Base-by-base conservation (phyloP, 208 protist genomes). In the Lotmaria passim region DNA sequence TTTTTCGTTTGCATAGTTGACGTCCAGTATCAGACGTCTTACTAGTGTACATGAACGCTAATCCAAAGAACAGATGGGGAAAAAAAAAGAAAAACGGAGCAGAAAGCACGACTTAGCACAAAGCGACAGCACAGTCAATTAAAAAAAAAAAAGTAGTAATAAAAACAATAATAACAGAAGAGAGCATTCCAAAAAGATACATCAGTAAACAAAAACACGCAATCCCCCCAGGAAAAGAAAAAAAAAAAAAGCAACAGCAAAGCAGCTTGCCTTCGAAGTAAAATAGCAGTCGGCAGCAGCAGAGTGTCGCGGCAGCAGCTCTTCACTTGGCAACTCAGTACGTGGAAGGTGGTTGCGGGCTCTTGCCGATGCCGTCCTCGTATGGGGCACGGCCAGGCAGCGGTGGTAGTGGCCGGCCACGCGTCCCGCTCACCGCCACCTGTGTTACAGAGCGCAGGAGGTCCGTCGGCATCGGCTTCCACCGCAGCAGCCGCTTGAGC, bases 401-500 rank as follows among this genome's bases (percentile, higher is more conserved):
- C 43, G 78, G 85, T 0, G 91, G 91, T 4, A 93, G 64, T 0
- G 69, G 59, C 10, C 89, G 77, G 12, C 73, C 61, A 21, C 63
- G 73, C 1, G 52, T 53, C 11, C 69, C 31, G 23, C 67, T 75
- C 36, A 93, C 39, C 17, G 36, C 67, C n/a, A 57, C 47, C 69
- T 82, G 73, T 12, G 60, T 72, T 1, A 75, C 60, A 47, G 82
- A 63, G 1, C 72, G 59, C 57, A 85, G 64, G 23, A 85, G 62
- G 17, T 78, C 69, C 1, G 86, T 69, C 4, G 87, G 88, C 81
- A 90, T 91, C 44, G 91, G 87, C 26, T 83, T 86, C 91, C 91
- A 96, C 12, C 84, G 81, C 38, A 95, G 64, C 0, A 93, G 75
- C 3, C 90, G 83, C 73, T 93, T 77, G 51, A 90, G 73, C 47